Evolutionary conservation across 2,329 filamentous ascomycete genomes (phyloP), one percentile per base, ranked within the genome.

Genomic region (Verticillium nonalfalfae): DNA sequence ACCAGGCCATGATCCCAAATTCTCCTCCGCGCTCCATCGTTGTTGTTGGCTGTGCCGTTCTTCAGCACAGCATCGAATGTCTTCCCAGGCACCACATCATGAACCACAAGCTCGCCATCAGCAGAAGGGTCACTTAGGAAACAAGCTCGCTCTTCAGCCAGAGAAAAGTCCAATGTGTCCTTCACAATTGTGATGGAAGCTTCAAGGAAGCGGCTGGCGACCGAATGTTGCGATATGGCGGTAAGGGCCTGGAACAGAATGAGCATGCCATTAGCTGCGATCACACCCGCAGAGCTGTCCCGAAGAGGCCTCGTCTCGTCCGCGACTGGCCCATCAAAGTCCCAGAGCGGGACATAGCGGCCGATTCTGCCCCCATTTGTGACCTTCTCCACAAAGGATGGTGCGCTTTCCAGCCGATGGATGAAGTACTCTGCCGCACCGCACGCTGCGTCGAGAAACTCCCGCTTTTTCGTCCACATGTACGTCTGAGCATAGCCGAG

Each of bases 401-500:
- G 70, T 0, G 70, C 63, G 1, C 62, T 67, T 35, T 72, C 68
- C 2, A 83, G 67, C 0, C 77, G 69, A 0, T 67, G 58, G 2
- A 84, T 61, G 62, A 84, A 84, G 61, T 82, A 81, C 56, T 81
- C 73, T 1, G 79, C 77, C 14, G 78, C 70, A 1, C 74, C 73
- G 5, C 76, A 74, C 0, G 81, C 75, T 0, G 79, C 77, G 0
- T 74, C 63, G 0, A 82, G 68, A 56, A 81, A 81, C 0, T 60
- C 65, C 0, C 61, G 35, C 2, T 79, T 73, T 18, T 76, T 77
- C 0, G 79, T 81, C 77, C 78, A 81, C 40, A 66, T 70, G 61
- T 80, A 82, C 0, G 76, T 78, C 63, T 81, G 79, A 1, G 78
- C 72, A 58, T 79, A 82, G 0, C 80, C 79, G 52, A 80, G 69